phyloP scores from a whole-genome alignment of 768 basidiomycete genomes.

The Boletellus emodensis region DNA sequence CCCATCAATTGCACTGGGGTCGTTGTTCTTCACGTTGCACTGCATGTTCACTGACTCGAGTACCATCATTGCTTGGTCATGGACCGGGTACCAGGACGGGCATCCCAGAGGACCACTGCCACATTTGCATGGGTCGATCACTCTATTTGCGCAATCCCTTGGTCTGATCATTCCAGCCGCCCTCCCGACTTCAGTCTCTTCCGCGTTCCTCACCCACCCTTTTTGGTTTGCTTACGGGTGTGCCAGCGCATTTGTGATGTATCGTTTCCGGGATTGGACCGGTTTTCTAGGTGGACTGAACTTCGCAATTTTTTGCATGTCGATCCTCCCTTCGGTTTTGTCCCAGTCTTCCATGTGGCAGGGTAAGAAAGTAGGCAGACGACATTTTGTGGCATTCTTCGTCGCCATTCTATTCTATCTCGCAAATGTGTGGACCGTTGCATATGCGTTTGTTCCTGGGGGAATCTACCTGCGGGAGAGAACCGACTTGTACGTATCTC shows the following conservation, averaged over 20 bases:
- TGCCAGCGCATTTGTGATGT: slow-evolving; percentile 52
- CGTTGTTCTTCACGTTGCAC: slow-evolving; percentile 68
- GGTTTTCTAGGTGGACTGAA: slow-evolving; percentile 69
- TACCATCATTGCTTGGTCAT: slow-evolving; percentile 81
- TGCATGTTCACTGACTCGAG: slow-evolving; percentile 70
- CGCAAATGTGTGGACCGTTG: slow-evolving; percentile 76
- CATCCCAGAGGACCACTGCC: slow-evolving; percentile 66
- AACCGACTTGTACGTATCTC: slow-evolving; percentile 58
- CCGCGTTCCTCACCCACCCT: slow-evolving; percentile 40
- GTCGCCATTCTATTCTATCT: slow-evolving; percentile 62
- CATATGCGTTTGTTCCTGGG: slow-evolving; percentile 87
- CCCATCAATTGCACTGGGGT: slow-evolving; percentile 57
- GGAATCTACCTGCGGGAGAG: slow-evolving; percentile 72
- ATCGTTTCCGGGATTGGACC: slow-evolving; percentile 58
- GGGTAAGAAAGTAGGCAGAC: slow-evolving; percentile 40
- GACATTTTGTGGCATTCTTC: slow-evolving; percentile 54
- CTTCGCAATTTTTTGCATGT: slow-evolving; percentile 60
- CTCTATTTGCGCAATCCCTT: slow-evolving; percentile 56
- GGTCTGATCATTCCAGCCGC: slow-evolving; percentile 48
- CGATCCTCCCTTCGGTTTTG: slow-evolving; percentile 54
- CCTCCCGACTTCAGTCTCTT: slow-evolving; percentile 18
- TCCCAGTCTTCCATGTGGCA: slow-evolving; percentile 39
- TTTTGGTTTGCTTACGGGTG: slow-evolving; percentile 54
- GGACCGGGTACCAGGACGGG: slow-evolving; percentile 77
- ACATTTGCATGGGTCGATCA: slow-evolving; percentile 64